These are phyloP conservation scores for Didymella glomerata DNA, from an alignment of 2,329 filamentous ascomycete genomes.

Conservation along the genomic window DNA sequence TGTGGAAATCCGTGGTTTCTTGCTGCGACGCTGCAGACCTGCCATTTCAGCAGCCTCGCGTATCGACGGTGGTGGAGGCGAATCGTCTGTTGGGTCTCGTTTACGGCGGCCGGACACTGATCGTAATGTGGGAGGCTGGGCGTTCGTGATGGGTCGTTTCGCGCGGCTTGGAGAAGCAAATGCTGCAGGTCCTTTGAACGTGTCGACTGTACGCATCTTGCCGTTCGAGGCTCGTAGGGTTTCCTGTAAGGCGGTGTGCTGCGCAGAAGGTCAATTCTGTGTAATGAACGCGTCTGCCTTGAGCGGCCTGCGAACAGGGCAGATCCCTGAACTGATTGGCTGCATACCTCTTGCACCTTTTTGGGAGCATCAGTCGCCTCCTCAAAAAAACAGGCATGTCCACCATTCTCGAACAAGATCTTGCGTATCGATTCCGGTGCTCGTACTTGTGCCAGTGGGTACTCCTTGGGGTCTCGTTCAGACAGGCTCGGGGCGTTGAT, in stretches of 20 bases:
- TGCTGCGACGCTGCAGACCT: constrained; percentile 59
- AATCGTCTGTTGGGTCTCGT: constrained; percentile 49
- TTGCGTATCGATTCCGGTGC: constrained; percentile 81
- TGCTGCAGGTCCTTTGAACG: constrained; percentile 53
- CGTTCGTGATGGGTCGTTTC: constrained; percentile 40
- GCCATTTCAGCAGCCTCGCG: constrained; percentile 62
- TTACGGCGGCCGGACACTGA: constrained; percentile 52
- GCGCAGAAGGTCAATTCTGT: constrained; percentile 31
- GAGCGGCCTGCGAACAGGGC: constrained; percentile 31
- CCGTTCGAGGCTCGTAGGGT: constrained; percentile 58
- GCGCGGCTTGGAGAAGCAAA: constrained; percentile 54
- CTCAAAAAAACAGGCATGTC: constrained; percentile 67
- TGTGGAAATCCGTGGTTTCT: constrained; percentile 55
- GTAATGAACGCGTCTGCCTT: constrained; percentile 23
- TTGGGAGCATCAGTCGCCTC: constrained; percentile 67
- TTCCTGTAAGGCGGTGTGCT: constrained; percentile 57
- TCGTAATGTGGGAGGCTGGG: constrained; percentile 32
- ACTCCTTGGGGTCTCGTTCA: constrained; percentile 84
- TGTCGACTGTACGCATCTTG: constrained; percentile 51
- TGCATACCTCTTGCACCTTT: constrained; percentile 63
- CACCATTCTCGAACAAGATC: constrained; percentile 76
- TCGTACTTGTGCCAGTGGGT: constrained; percentile 82
- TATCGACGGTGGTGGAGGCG: constrained; percentile 62
- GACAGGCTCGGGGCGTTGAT: constrained; percentile 76
- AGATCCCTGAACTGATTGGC: constrained; percentile 26